Evolutionary conservation across 2,329 filamentous ascomycete genomes (phyloP), one percentile per base, ranked within the genome.

Genomic region (Achaetomium macrosporum): DNA sequence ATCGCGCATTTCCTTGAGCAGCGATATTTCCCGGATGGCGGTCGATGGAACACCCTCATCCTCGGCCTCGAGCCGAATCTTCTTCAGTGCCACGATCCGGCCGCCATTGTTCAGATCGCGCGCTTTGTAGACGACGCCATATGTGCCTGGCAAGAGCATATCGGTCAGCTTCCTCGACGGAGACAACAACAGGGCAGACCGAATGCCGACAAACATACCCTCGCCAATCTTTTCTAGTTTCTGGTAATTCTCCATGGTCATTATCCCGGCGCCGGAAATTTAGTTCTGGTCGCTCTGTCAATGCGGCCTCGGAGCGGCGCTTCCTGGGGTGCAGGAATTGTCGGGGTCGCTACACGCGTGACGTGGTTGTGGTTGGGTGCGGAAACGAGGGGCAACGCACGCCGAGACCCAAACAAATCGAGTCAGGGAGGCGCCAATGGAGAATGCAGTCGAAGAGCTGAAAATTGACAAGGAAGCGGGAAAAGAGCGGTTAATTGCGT

Each of bases 151-250:
- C 3, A 16, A 50, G 12, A 37, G 11, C 33, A 29, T 20, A 12
- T 1, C 31, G 2, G 47, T 59, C 29, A 58, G 51, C 25, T 30
- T 19, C 25, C 8, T 12, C 3, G 37, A 35, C 8, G 33, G 36
- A 5, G 17, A 41, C 17, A 42, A 36, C 15, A 33, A 5, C 16
- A 42, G n/a, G 3, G 16, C 33, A 16, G 49, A 31, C n/a, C 19
- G 50, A 25, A 37, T 39, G 39, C 16, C 15, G 19, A 25, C 16
- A 15, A n/a, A 69, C 77, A 64, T 73, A 90, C 88, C 89, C 79
- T 93, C 89, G 70, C 89, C 89, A 65, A 93, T 89, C 76, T 93
- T 95, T 74, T 95, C 89, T 64, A 95, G 82, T 74, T 92, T 92
- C 74, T 93, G 87, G 71, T 93, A 93, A 73, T 93, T 92, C 70